phyloP scores from a whole-genome alignment of 805 yeast species.

The Priceomyces fermenticarens region DNA sequence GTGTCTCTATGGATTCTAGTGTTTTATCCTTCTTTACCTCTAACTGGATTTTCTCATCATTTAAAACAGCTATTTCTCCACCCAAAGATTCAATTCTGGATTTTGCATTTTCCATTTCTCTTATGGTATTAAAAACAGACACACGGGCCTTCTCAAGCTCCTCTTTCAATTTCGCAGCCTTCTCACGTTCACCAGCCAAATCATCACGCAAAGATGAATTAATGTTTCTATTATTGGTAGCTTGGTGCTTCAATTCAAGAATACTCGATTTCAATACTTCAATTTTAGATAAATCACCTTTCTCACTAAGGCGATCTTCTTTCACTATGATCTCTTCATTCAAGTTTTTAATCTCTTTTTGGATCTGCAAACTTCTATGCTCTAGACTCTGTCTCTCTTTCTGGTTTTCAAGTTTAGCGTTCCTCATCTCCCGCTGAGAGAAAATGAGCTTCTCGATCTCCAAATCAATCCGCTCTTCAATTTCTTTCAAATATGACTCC shows the following conservation, averaged over 20 bases:
- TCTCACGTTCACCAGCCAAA: slow-evolving; percentile 10
- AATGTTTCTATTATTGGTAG: slow-evolving; percentile 24
- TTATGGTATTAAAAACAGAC: slow-evolving; percentile 18
- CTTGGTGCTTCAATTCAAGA: slow-evolving; percentile 24
- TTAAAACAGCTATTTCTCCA: slow-evolving; percentile 9
- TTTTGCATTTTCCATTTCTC: slow-evolving; percentile 10
- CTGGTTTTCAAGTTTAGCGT: slow-evolving; percentile 8
- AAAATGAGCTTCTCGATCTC: slow-evolving; percentile 13
- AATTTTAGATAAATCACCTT: slow-evolving; percentile 42
- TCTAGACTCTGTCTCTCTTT: slow-evolving; percentile 13
- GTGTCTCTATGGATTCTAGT: slow-evolving; percentile 8
- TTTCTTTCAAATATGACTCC: slow-evolving; percentile 12
- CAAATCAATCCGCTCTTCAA: slow-evolving; percentile 13
- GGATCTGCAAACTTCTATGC: slow-evolving; percentile 9
- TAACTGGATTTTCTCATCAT: slow-evolving; percentile 11
- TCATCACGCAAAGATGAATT: slow-evolving; percentile 26
- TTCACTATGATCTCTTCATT: slow-evolving; percentile 27
- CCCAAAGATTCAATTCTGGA: slow-evolving; percentile 14
- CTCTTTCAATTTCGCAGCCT: slow-evolving; percentile 1
- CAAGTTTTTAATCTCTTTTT: slow-evolving; percentile 9
- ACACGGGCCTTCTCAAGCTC: slow-evolving; percentile 5
- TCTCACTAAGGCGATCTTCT: slow-evolving; percentile 40
- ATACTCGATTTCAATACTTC: slow-evolving; percentile 33
- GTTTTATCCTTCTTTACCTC: slow-evolving; percentile 10
- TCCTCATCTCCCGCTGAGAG: slow-evolving; percentile 14